A percentile compares a stretch with the other conserved stretches of the same genome.
Evolutionary conservation across 2,329 filamentous ascomycete genomes (phyloP).

Genomic region (Davidsoniella neocaledoniae): DNA sequence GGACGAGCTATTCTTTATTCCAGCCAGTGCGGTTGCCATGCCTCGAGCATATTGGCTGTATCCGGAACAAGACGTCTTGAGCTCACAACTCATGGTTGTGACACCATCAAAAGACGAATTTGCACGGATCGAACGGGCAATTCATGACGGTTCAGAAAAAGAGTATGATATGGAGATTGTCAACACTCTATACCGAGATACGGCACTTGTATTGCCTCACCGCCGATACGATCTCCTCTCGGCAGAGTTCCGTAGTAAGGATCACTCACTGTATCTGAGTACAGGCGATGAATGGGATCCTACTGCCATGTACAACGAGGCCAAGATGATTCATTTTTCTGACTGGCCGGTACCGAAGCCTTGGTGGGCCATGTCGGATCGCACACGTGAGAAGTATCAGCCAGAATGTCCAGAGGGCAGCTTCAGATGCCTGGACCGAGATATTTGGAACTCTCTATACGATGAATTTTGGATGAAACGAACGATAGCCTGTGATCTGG

Average conservation of each 20-base stretch:
- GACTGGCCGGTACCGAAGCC: constrained; percentile 55
- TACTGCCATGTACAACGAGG: constrained; percentile 31
- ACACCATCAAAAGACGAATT: constrained; percentile 39
- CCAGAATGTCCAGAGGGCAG: constrained; percentile 7
- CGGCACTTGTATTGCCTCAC: constrained; percentile 45
- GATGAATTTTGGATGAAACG: neutral
- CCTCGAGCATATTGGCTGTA: constrained; percentile 56
- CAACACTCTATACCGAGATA: constrained; percentile 41
- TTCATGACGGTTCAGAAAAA: constrained; percentile 13
- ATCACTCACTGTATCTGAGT: constrained; percentile 28
- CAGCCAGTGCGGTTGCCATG: constrained; percentile 44
- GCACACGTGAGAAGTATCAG: constrained; percentile 11
- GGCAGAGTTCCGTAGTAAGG: constrained; percentile 40
- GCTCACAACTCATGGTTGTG: constrained; percentile 44
- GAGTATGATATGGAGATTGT: constrained; percentile 52
- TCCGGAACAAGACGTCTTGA: constrained; percentile 34
- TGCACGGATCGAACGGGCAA: constrained; percentile 17
- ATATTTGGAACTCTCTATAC: neutral
- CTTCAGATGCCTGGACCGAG: neutral
- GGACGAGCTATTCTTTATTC: constrained; percentile 56
- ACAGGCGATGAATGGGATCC: constrained; percentile 36
- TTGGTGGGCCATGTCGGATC: constrained; percentile 20
- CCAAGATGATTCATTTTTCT: constrained; percentile 53
- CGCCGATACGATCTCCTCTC: constrained; percentile 43
- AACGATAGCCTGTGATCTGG: neutral